phyloP scores from a whole-genome alignment of 2,329 filamentous ascomycete species.

The Coniochaeta ligniaria region DNA sequence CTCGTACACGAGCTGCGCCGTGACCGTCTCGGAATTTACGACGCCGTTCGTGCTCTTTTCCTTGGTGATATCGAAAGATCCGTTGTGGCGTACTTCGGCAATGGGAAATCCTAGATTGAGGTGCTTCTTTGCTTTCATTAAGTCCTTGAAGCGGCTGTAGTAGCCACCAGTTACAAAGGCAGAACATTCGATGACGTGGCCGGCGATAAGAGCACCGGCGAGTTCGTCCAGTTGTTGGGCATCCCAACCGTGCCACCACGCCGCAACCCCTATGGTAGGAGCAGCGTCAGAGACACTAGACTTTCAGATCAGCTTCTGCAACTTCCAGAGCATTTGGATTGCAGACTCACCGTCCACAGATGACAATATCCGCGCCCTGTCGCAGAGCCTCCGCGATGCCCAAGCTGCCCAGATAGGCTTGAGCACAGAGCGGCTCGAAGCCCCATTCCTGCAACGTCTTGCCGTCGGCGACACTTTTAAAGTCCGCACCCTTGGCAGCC shows the following conservation, averaged over 20 bases:
- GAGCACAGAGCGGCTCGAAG: constrained; percentile 9
- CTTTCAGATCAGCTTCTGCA: neutral
- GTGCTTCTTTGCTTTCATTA: constrained; percentile 26
- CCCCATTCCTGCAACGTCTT: constrained; percentile 11
- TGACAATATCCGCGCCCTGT: constrained; percentile 27
- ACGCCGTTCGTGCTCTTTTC: constrained; percentile 15
- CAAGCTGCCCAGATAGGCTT: constrained; percentile 33
- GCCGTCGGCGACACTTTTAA: constrained; percentile 8
- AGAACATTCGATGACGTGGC: constrained; percentile 36
- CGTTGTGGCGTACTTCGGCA: constrained; percentile 38
- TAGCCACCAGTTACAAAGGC: constrained; percentile 39
- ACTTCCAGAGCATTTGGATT: neutral
- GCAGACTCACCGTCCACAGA: constrained; percentile 22
- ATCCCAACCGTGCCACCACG: constrained; percentile 39
- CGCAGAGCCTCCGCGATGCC: constrained; percentile 26
- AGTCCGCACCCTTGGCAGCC: constrained; percentile 7
- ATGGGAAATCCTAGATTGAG: constrained; percentile 38
- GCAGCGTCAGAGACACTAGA: constrained; percentile 25
- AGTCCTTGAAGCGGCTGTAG: constrained; percentile 36
- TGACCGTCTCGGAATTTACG: constrained; percentile 10
- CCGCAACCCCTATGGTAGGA: constrained; percentile 38
- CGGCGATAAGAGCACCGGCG: constrained; percentile 32
- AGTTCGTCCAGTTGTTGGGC: constrained; percentile 33
- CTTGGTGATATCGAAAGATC: constrained; percentile 21
- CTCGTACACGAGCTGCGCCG: constrained; percentile 26